Evolutionary conservation across 331 rosid species (phyloP).

Genomic region (Prunus yedoensis): DNA sequence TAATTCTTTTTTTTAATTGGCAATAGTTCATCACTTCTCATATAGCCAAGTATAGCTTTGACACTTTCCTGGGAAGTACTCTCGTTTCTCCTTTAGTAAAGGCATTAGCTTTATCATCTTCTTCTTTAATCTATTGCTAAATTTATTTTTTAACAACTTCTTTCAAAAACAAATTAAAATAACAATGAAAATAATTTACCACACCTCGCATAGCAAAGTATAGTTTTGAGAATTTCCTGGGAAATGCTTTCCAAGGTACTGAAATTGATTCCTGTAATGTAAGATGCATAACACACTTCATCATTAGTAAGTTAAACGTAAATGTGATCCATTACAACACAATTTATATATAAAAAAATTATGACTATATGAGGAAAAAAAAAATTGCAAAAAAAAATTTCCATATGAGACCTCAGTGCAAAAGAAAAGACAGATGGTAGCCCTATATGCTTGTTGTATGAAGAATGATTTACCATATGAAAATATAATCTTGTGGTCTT

Average conservation of each 20-base stretch:
- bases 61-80: slow-evolving; percentile 51
- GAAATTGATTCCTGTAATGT: slow-evolving; percentile 69
- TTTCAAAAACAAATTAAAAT: not conserved
- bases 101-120: not conserved
- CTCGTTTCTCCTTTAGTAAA: slow-evolving; percentile 8
- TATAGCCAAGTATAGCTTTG: slow-evolving; percentile 71
- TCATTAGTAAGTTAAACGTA: not conserved
- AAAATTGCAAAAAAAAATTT: not conserved
- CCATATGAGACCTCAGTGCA: not conserved
- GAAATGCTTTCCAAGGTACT: slow-evolving; percentile 76
- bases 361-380: too few species aligned
- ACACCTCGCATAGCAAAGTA: slow-evolving; percentile 91
- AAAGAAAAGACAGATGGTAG: not conserved
- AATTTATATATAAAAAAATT: not conserved
- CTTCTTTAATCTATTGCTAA: not conserved
- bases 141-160: not conserved
- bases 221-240: slow-evolving; percentile 63
- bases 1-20: not conserved
- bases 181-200: slow-evolving; percentile 13
- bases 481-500: not conserved
- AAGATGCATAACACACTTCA: not conserved
- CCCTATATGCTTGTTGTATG: not conserved
- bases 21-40: slow-evolving; percentile 52
- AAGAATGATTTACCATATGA: not conserved
- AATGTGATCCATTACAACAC: not conserved